Percentiles rank a stretch among this genome's conserved stretches.
Conservation (phyloP, 2,329 filamentous ascomycete species). For the Cladosporium oxysporum region DNA sequence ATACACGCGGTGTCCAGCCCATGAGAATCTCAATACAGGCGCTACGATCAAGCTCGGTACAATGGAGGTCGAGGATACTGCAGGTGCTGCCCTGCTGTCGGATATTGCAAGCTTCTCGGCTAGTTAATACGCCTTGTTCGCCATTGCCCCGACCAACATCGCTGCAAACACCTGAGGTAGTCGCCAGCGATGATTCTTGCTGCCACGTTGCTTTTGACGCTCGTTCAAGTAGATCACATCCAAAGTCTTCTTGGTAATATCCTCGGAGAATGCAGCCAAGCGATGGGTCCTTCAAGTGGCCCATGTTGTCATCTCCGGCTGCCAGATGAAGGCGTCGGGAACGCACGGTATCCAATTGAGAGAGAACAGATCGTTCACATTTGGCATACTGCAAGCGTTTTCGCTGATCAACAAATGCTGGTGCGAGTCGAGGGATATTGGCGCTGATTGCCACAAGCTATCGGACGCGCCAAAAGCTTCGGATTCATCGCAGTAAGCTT, state of each 20-base stretch:
- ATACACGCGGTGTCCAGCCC: too few relatives aligned
- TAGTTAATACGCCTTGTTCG: neutral
- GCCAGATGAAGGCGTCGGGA: slow-evolving; percentile 32
- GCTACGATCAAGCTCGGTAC: neutral
- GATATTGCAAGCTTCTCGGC: neutral
- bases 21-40: too few relatives aligned
- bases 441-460: neutral
- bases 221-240: too few relatives aligned
- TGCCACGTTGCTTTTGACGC: neutral
- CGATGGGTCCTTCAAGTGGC: neutral
- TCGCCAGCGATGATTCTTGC: neutral
- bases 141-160: neutral
- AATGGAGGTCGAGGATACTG: neutral
- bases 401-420: slow-evolving; percentile 20
- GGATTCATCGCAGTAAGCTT: slow-evolving; percentile 26
- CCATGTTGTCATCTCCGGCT: slow-evolving; percentile 26
- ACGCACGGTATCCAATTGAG: slow-evolving; percentile 32
- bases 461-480: slow-evolving; percentile 18
- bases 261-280: too few relatives aligned
- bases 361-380: slow-evolving; percentile 15
- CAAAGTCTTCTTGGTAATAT: too few relatives aligned
- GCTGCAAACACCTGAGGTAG: neutral
- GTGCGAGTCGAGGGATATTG: neutral
- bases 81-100: neutral
- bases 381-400: neutral